phyloP scores from a whole-genome alignment of 2,329 filamentous ascomycete species.

The Pseudogymnoascus sp. region DNA sequence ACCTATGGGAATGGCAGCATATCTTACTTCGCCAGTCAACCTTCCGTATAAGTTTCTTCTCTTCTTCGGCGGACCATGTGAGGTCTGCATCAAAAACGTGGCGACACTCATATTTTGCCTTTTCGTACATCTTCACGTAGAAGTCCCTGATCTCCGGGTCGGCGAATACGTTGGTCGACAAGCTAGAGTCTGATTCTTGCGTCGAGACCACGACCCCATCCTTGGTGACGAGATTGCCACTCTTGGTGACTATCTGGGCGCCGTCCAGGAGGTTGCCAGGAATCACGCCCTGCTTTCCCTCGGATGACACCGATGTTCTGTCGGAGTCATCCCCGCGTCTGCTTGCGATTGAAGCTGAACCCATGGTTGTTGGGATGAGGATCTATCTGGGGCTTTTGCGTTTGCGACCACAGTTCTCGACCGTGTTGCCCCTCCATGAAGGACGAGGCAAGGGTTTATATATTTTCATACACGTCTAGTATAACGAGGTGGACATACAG shows the following conservation, averaged over 20 bases:
- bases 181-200: conserved; percentile 7
- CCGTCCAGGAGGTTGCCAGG: conserved; percentile 10
- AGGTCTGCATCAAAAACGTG: conserved; percentile 21
- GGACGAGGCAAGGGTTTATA: conserved; percentile 1
- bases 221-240: conserved; percentile 13
- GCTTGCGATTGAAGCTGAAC: neutral
- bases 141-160: conserved; percentile 24
- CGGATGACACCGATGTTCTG: neutral
- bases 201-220: conserved; percentile 14
- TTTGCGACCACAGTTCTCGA: neutral
- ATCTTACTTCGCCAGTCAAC: conserved; percentile 26
- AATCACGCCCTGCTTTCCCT: neutral
- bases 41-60: conserved; percentile 13
- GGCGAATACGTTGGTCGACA: conserved; percentile 16
- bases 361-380: neutral
- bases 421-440: neutral
- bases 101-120: conserved; percentile 24
- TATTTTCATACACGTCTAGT: neutral
- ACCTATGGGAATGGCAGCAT: neutral
- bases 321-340: conserved; percentile 3
- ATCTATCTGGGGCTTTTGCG: neutral
- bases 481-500: neutral
- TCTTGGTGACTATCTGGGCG: conserved; percentile 9
- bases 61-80: conserved; percentile 18
- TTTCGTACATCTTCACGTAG: conserved; percentile 21